Evolutionary conservation across 2,329 filamentous ascomycete genomes (phyloP), one percentile per base, ranked within the genome.

Genomic region (Penicillium sp.): DNA sequence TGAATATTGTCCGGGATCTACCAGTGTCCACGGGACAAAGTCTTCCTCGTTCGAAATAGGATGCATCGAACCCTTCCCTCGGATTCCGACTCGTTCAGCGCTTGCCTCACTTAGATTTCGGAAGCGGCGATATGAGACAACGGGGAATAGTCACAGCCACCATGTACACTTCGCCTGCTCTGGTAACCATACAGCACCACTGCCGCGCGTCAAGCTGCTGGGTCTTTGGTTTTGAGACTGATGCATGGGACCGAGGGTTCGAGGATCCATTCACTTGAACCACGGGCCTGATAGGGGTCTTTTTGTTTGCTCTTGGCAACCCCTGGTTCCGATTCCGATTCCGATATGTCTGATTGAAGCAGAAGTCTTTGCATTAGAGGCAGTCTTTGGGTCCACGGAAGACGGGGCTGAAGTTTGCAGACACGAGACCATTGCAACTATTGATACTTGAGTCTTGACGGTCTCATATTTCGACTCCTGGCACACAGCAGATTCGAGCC

Each of bases 191-290:
- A 40, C 44, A 40, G 10, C 4, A 10, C n/a, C 21, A 22, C 56
- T 49, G 49, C 50, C 45, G 49, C 54, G 54, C 41, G 54, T 41
- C 34, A 50, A 27, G 21, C 21, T 16, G 32, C 13, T 44, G 8
- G 11, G 11, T 6, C 22, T 18, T 41, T 18, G 3, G 11, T n/a
- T n/a, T 36, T 36, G 14, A 36, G 34, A n/a, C 34, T 13, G 34
- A 14, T n/a, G 34, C 34, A 36, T 36, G 34, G 13, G 34, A n/a
- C 13, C 34, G 4, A 36, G 34, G 34, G 7, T 36, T n/a, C 34
- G 14, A n/a, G 6, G n/a, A n/a, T 36, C 34, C 14, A 7, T 7
- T n/a, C 13, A 36, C 34, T 31, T 27, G 21, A 32, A 16, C n/a
- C 31, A 11, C 6, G 22, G 14, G 43, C n/a, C 27, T 9, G 4